These are phyloP conservation scores for Phellopilus nigrolimitatus DNA, from an alignment of 1,284 basidiomycete species.

Conservation along the genomic window DNA sequence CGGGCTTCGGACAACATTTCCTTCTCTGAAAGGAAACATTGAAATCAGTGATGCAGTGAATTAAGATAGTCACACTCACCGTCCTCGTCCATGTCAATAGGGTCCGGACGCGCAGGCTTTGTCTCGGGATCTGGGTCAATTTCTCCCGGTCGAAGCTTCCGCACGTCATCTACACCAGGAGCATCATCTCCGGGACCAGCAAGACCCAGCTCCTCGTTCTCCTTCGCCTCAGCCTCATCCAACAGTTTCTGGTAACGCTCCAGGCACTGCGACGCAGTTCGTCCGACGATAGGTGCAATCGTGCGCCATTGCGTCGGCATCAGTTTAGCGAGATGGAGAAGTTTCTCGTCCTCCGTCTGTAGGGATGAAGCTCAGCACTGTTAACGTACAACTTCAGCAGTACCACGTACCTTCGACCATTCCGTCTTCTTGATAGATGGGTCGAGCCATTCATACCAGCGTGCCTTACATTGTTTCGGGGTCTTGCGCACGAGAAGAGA, in stretches of 20 bases:
- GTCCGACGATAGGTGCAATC: constrained; percentile 96
- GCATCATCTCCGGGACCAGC: constrained; percentile 81
- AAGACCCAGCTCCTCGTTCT: constrained; percentile 88
- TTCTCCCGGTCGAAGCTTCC: constrained; percentile 89
- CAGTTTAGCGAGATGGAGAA: constrained; percentile 94
- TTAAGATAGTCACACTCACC: constrained; percentile 44
- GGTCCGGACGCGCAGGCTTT: constrained; percentile 95
- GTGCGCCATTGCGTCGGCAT: constrained; percentile 99
- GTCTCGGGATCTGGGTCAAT: constrained; percentile 99
- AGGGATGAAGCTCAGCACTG: constrained; percentile 6
- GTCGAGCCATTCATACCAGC: constrained; percentile 99
- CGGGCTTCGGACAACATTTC: constrained; percentile 99
- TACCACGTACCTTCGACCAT: constrained; percentile 83
- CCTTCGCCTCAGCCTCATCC: constrained; percentile 95
- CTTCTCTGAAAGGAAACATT: constrained; percentile 73
- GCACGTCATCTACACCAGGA: constrained; percentile 87
- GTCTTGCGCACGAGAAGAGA: constrained; percentile 98
- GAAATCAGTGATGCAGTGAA: constrained; percentile 12
- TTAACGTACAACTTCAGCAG: constrained; percentile 1
- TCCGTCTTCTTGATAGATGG: constrained; percentile 99
- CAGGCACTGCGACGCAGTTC: constrained; percentile 98
- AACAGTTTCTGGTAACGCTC: constrained; percentile 98
- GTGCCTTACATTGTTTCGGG: constrained; percentile 98
- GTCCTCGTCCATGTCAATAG: constrained; percentile 99
- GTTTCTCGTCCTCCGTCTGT: constrained; percentile 95